Percentiles rank a stretch among this genome's conserved stretches.
These are phyloP conservation scores for Lyophyllum decastes DNA, from an alignment of 768 basidiomycete species.

Conservation along the genomic window DNA sequence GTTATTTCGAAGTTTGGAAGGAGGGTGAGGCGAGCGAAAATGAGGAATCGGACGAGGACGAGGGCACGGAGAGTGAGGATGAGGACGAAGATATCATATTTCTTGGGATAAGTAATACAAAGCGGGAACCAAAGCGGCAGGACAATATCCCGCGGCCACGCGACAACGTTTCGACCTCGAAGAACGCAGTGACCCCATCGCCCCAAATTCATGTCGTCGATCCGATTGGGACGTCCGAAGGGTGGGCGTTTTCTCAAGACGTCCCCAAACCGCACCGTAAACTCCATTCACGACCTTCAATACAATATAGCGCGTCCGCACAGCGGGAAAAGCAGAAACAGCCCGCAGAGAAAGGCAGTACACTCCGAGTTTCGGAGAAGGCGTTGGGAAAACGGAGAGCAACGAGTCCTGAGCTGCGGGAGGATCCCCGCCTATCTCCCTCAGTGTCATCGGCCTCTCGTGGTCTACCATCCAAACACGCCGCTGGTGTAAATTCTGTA, in stretches of 20 bases:
- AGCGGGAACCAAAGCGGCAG: not conserved
- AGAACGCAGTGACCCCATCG: too few relatives aligned
- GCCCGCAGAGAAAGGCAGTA: not conserved
- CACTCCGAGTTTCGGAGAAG: constrained; percentile 30
- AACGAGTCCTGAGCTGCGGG: constrained; percentile 1
- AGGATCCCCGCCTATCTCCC: not conserved
- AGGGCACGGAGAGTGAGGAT: not conserved
- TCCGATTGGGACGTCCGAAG: too few relatives aligned
- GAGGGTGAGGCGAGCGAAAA: not conserved
- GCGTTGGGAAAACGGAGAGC: constrained; percentile 33
- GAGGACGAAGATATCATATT: constrained; percentile 8
- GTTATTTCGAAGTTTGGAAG: not conserved
- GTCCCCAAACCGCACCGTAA: too few relatives aligned
- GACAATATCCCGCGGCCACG: too few relatives aligned
- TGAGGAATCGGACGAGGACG: not conserved
- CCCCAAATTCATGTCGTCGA: too few relatives aligned
- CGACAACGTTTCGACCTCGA: too few relatives aligned
- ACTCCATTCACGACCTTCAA: too few relatives aligned
- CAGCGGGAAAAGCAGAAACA: too few relatives aligned
- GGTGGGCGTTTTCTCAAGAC: too few relatives aligned
- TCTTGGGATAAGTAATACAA: not conserved
- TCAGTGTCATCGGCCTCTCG: not conserved
- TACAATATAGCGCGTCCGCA: too few relatives aligned
- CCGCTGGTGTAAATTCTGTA: too few relatives aligned
- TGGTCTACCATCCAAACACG: too few relatives aligned